Evolutionary conservation across 2,329 filamentous ascomycete species (phyloP).

Genomic region (Didymosphaeria variabile): DNA sequence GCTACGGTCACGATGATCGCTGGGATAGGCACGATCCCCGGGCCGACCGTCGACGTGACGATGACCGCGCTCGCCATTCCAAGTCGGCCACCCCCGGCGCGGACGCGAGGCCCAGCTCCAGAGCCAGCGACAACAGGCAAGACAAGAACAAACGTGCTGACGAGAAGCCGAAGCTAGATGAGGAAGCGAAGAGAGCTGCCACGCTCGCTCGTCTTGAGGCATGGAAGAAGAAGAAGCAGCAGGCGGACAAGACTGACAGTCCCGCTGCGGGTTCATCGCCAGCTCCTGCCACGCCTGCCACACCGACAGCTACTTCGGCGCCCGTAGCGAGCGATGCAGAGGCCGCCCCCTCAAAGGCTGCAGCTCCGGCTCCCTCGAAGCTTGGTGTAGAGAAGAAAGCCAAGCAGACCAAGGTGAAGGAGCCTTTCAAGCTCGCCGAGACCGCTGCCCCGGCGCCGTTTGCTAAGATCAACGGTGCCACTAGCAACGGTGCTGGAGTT

Average conservation of each 20-base stretch:
- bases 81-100: slow-evolving; percentile 65
- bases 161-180: slow-evolving; percentile 34
- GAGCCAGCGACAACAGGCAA: slow-evolving; percentile 45
- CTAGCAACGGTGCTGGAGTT: slow-evolving; percentile 26
- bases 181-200: slow-evolving; percentile 30
- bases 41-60: slow-evolving; percentile 74
- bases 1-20: slow-evolving; percentile 62
- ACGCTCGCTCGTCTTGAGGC: slow-evolving; percentile 76
- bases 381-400: slow-evolving; percentile 80
- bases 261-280: slow-evolving; percentile 62
- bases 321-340: slow-evolving; percentile 31
- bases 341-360: slow-evolving; percentile 70
- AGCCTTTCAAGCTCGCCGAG: slow-evolving; percentile 48
- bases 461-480: slow-evolving; percentile 34
- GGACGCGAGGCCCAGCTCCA: slow-evolving; percentile 36
- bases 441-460: slow-evolving; percentile 41
- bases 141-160: slow-evolving; percentile 67
- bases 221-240: slow-evolving; percentile 90
- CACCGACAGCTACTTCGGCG: slow-evolving; percentile 43
- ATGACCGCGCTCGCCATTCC: slow-evolving; percentile 72
- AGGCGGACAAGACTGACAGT: slow-evolving; percentile 64
- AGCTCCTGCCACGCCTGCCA: slow-evolving; percentile 75
- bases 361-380: slow-evolving; percentile 90
- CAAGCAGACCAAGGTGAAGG: slow-evolving; percentile 52
- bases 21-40: slow-evolving; percentile 70